Percentiles rank a stretch among this genome's conserved stretches.
These are phyloP conservation scores for Quercus phellos DNA, from an alignment of 331 rosid species.

Conservation along the genomic window DNA sequence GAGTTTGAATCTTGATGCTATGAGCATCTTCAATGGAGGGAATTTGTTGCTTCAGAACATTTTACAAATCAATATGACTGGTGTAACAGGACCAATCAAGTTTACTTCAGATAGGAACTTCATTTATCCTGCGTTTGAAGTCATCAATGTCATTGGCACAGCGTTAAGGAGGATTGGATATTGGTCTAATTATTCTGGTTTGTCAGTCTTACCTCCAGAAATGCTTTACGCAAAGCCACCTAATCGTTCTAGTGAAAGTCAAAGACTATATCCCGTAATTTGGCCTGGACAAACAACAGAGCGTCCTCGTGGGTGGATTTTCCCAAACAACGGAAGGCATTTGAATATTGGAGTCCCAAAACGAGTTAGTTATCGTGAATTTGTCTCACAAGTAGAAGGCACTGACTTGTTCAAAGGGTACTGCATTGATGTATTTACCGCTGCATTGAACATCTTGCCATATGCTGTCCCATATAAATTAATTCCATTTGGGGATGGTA, in stretches of 20 bases:
- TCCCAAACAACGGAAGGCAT: slow-evolving; percentile 76
- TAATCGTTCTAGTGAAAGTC: slow-evolving; percentile 40
- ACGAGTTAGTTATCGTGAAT: slow-evolving; percentile 55
- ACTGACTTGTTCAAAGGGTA: slow-evolving; percentile 69
- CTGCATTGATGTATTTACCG: slow-evolving; percentile 82
- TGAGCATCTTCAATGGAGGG: slow-evolving; percentile 78
- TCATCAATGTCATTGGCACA: slow-evolving; percentile 70
- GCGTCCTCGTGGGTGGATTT: slow-evolving; percentile 95
- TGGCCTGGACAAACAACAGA: slow-evolving; percentile 81
- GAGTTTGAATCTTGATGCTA: slow-evolving; percentile 53
- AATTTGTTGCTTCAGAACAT: slow-evolving; percentile 41
- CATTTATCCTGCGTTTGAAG: slow-evolving; percentile 68
- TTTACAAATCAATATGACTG: slow-evolving; percentile 60
- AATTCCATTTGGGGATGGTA: slow-evolving; percentile 59
- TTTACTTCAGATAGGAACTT: slow-evolving; percentile 53
- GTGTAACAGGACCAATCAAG: slow-evolving; percentile 63
- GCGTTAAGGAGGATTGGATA: slow-evolving; percentile 73
- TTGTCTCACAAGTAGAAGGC: slow-evolving; percentile 46
- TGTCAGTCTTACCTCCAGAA: slow-evolving; percentile 63
- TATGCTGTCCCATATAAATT: slow-evolving; percentile 79
- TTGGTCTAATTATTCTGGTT: slow-evolving; percentile 88
- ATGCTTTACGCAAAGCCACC: slow-evolving; percentile 43
- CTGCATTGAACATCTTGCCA: slow-evolving; percentile 74
- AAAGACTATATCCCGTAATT: slow-evolving; percentile 36
- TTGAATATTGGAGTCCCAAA: slow-evolving; percentile 76